Percentiles rank a stretch among this genome's conserved stretches.
Conservation (phyloP, 768 basidiomycete species). For the Lactarius psammicola region DNA sequence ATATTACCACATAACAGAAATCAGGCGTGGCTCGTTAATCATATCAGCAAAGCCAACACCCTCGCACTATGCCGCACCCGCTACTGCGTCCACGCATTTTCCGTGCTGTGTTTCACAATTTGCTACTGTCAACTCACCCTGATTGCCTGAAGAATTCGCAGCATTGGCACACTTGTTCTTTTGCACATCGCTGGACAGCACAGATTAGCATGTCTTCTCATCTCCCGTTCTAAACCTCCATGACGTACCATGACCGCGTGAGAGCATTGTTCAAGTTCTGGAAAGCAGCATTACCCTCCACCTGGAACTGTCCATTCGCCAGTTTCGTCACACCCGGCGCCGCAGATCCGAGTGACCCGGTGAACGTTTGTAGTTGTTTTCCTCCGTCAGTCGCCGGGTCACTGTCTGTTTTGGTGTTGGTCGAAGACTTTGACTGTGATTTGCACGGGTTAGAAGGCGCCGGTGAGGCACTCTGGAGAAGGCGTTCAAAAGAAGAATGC, state of each 20-base stretch:
- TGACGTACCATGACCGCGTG: constrained; percentile 40
- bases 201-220: not conserved
- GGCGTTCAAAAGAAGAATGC: not conserved
- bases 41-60: not conserved
- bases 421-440: not conserved
- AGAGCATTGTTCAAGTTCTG: constrained; percentile 47
- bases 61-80: too few relatives aligned
- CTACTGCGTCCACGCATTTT: too few relatives aligned
- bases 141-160: constrained; percentile 51
- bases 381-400: constrained; percentile 22
- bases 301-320: constrained; percentile 48
- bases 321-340: constrained; percentile 46
- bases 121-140: constrained; percentile 46
- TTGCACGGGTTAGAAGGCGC: not conserved
- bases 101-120: constrained; percentile 48
- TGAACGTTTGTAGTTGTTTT: constrained; percentile 51
- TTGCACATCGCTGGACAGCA: constrained; percentile 45
- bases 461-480: not conserved
- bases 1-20: too few relatives aligned
- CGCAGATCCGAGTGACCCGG: constrained; percentile 44
- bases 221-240: not conserved
- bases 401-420: not conserved
- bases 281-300: constrained; percentile 48
- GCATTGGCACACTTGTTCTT: constrained; percentile 59
- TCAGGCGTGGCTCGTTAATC: too few relatives aligned